These are phyloP conservation scores for Tolypocladium amazonense DNA, from an alignment of 2,329 filamentous ascomycete genomes.

Conservation along the genomic window DNA sequence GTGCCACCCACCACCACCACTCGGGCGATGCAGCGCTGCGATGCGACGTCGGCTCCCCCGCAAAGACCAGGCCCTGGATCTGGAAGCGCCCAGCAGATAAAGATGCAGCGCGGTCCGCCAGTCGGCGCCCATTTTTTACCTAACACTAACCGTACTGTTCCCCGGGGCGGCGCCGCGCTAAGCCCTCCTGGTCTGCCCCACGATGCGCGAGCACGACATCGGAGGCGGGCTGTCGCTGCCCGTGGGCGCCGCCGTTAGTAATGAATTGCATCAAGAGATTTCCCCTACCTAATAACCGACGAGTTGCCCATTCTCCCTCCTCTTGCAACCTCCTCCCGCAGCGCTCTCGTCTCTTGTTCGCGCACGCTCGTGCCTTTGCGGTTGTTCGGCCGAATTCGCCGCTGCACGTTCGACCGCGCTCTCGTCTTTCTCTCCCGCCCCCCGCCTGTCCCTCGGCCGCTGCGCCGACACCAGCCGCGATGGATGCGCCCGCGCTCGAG, in stretches of 20 bases:
- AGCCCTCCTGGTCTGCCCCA: not conserved
- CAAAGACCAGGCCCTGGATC: too few species aligned
- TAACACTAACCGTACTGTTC: not conserved
- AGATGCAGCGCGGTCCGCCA: not conserved
- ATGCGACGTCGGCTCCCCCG: too few species aligned
- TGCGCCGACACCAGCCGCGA: constrained; percentile 11
- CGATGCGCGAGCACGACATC: constrained; percentile 11
- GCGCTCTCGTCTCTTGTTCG: not conserved
- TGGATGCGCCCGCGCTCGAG: constrained; percentile 26
- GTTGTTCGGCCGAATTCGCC: not conserved
- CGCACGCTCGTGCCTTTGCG: not conserved
- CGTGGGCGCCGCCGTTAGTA: not conserved
- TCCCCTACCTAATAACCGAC: not conserved
- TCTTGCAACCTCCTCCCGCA: not conserved
- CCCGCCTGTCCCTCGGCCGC: not conserved
- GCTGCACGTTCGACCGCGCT: not conserved
- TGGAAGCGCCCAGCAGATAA: too few species aligned
- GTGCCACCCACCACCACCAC: too few species aligned
- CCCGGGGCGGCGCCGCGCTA: not conserved
- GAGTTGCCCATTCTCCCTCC: too few species aligned
- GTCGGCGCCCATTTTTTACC: not conserved
- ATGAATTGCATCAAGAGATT: not conserved
- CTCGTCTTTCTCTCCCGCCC: too few species aligned
- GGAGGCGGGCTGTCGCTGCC: constrained; percentile 2
- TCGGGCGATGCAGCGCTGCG: too few species aligned